Base-by-base conservation (phyloP, 2,329 filamentous ascomycete species). In the Ceratocystis diversiconidia region DNA sequence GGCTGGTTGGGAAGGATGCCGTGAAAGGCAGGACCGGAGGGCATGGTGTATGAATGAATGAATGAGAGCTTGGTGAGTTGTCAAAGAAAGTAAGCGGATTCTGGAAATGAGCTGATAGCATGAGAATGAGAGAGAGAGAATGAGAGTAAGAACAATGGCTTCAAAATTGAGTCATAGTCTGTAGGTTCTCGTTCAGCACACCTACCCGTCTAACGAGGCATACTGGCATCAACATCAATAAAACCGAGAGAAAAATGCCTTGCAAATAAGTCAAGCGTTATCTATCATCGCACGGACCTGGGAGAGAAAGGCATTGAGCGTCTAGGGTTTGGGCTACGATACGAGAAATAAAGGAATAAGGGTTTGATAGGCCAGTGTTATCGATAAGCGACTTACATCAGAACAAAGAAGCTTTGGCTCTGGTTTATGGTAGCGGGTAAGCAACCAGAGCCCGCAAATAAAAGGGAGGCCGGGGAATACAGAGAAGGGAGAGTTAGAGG, bases 351-450 rank as follows among this genome's bases (percentile, higher is more conserved):
- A 8, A n/a, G 48, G 48, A 52, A 52, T 5, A 8, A 52, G 48
- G 48, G 48, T 22, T 12, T 52, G 17, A n/a, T 4, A 8, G 5
- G 3, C 22, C n/a, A 52, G 3, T 59, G 25, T 36, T 59, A 59
- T 59, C 55, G 55, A 59, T 59, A 36, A 59, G 55, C 28, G 55
- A 59, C 28, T 36, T 59, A 59, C 10, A 59, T 59, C 55, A 32
- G 55, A 17, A 15, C 10, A 28, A 28, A 59, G 30, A 36, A 59
- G 55, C 55, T 59, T 36, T 36, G 55, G 55, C 55, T 32, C 8
- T 41, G 36, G 36, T 12, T 4, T 10, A 41, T 15, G 36, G 36
- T 15, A 30, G 55, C 6, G 7, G 32, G 55, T 7, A 32, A 19
- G 52, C 52, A 17, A 17, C 17, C 10, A 19, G 32, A 36, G 10